Percentiles rank a stretch among this genome's conserved stretches.
Conservation (phyloP, 192 early-diverging fungal species). For the Linderina pennispora region DNA sequence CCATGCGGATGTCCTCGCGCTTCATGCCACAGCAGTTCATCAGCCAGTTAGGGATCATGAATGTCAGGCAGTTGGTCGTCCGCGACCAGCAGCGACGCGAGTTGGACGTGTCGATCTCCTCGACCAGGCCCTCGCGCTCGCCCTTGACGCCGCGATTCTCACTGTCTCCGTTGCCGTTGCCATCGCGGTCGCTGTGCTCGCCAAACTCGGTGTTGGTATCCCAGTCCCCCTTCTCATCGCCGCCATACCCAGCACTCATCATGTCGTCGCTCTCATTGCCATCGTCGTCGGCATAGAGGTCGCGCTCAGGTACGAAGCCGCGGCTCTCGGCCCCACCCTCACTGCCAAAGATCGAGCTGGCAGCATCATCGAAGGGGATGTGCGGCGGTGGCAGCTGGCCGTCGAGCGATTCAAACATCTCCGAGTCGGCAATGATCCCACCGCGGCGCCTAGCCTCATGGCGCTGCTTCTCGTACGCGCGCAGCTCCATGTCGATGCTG, state of each 20-base stretch:
- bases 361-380: slow-evolving; percentile 12
- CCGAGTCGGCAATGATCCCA: slow-evolving; percentile 23
- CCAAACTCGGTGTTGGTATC: slow-evolving; percentile 21
- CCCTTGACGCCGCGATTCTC: slow-evolving; percentile 70
- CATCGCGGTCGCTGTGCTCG: slow-evolving; percentile 46
- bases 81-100: slow-evolving; percentile 36
- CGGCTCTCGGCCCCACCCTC: slow-evolving; percentile 15
- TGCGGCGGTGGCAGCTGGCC: slow-evolving; percentile 33
- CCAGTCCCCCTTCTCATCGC: slow-evolving; percentile 36
- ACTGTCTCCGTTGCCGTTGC: slow-evolving; percentile 42
- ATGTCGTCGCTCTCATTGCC: too few relatives aligned
- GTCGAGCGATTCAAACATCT: slow-evolving; percentile 26
- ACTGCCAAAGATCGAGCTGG: slow-evolving; percentile 32
- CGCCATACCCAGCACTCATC: neutral
- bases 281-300: slow-evolving; percentile 17
- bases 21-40: slow-evolving; percentile 57
- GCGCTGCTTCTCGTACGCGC: slow-evolving; percentile 55
- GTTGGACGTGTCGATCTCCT: slow-evolving; percentile 51
- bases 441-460: slow-evolving; percentile 13
- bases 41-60: slow-evolving; percentile 28
- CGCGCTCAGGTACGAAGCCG: slow-evolving; percentile 11
- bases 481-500: slow-evolving; percentile 55
- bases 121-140: slow-evolving; percentile 84
- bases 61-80: slow-evolving; percentile 25
- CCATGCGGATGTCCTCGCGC: slow-evolving; percentile 88